These are phyloP conservation scores for Bacidia gigantensis DNA, from an alignment of 495 filamentous ascomycete species.

Conservation along the genomic window DNA sequence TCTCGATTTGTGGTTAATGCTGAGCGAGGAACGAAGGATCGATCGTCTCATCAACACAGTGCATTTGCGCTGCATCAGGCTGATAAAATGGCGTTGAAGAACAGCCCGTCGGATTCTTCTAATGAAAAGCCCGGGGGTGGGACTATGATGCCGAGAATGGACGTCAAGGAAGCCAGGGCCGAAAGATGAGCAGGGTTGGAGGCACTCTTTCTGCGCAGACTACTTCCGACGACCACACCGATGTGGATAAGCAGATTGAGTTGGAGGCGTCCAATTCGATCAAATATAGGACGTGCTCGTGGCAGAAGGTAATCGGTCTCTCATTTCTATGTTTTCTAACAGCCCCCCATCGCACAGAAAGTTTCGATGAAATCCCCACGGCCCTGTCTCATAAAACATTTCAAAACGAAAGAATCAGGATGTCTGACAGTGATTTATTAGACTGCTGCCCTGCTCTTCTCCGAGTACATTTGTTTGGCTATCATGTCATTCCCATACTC, in stretches of 20 bases:
- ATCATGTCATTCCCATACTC: slow-evolving; percentile 93
- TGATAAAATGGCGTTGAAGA: slow-evolving; percentile 38
- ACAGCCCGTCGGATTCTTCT: slow-evolving; percentile 5
- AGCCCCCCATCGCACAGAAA: background rate
- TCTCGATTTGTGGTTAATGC: slow-evolving; percentile 31
- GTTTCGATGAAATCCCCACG: background rate
- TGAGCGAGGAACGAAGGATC: slow-evolving; percentile 19
- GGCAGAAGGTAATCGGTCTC: slow-evolving; percentile 54
- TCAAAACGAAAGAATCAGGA: background rate
- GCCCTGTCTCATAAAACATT: background rate
- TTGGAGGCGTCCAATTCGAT: slow-evolving; percentile 66
- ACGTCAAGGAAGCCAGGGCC: slow-evolving; percentile 13
- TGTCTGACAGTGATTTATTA: slow-evolving; percentile 21
- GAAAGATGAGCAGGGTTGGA: slow-evolving; percentile 16
- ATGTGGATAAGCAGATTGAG: slow-evolving; percentile 59
- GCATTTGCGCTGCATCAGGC: slow-evolving; percentile 26
- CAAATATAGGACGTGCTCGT: slow-evolving; percentile 80
- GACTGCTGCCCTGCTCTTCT: slow-evolving; percentile 78
- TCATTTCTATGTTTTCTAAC: background rate
- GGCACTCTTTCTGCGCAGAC: slow-evolving; percentile 12
- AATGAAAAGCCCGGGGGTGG: slow-evolving; percentile 1
- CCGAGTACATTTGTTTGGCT: slow-evolving; percentile 83
- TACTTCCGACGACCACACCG: slow-evolving; percentile 16
- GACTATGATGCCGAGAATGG: slow-evolving; percentile 8
- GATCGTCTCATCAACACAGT: slow-evolving; percentile 26